Conservation (phyloP, 352 stramenopile species). For the Phytophthora megakarya region DNA sequence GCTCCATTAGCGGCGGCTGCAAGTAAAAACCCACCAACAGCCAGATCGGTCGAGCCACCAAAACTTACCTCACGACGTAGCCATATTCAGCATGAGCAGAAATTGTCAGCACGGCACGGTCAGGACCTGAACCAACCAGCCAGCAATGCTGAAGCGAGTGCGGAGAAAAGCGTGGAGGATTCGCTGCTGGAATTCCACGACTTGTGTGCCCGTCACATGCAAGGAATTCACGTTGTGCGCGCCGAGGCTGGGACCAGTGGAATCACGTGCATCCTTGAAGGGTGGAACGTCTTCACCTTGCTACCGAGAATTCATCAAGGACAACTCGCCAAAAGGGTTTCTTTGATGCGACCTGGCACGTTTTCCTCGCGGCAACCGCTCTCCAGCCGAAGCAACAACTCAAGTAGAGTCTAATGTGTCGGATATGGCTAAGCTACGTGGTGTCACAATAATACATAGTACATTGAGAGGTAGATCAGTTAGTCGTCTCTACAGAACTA, state of each 20-base stretch:
- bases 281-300: constrained; percentile 70
- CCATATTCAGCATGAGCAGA: constrained; percentile 10
- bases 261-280: constrained; percentile 58
- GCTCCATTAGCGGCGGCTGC: constrained; percentile 10
- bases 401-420: neutral
- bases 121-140: constrained; percentile 4
- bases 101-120: neutral
- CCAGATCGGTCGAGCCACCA: constrained; percentile 3
- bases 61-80: constrained; percentile 13
- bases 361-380: constrained; percentile 31
- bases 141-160: constrained; percentile 12
- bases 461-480: constrained; percentile 32
- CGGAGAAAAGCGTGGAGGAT: constrained; percentile 50
- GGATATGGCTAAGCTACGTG: neutral
- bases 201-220: constrained; percentile 49
- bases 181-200: constrained; percentile 68
- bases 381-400: constrained; percentile 18
- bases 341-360: constrained; percentile 44
- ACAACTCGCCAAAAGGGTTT: constrained; percentile 27
- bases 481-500: constrained; percentile 36
- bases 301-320: constrained; percentile 49
- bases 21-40: constrained; percentile 8
- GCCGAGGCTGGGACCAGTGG: constrained; percentile 72
- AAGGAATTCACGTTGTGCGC: constrained; percentile 54
- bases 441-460: too few relatives aligned